Evolutionary conservation across 306 rosid genomes (phyloP).

Genomic region (Morella rubra): DNA sequence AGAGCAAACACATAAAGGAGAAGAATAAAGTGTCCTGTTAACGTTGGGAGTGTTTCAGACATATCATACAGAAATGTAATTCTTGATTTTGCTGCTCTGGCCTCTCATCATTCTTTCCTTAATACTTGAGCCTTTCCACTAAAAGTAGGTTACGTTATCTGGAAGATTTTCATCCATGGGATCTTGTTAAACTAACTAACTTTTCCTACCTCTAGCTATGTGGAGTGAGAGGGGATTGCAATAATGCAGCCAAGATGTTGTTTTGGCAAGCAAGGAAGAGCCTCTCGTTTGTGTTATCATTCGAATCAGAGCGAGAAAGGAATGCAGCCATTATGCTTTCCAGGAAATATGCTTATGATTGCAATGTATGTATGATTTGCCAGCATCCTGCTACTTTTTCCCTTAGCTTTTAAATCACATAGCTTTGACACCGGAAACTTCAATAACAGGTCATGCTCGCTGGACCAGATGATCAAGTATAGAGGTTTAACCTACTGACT

Average conservation of each 20-base stretch:
- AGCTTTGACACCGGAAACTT: conserved; percentile 7
- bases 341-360: conserved; percentile 83
- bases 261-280: conserved; percentile 98
- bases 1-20: neutral
- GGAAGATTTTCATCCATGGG: neutral
- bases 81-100: neutral
- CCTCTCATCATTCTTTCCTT: neutral
- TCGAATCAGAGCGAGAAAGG: conserved; percentile 85
- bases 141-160: neutral
- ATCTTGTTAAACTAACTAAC: conserved; percentile 22
- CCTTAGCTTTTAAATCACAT: neutral
- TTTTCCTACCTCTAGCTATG: conserved; percentile 53
- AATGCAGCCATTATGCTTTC: conserved; percentile 81
- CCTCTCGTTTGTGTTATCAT: conserved; percentile 69
- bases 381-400: neutral
- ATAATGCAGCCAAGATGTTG: conserved; percentile 59
- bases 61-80: neutral
- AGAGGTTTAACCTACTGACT: conserved; percentile 49
- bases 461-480: conserved; percentile 90
- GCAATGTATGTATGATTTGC: conserved; percentile 60
- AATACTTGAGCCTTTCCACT: neutral
- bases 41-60: neutral
- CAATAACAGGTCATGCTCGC: conserved; percentile 80
- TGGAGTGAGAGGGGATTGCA: conserved; percentile 61
- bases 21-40: neutral